Percentiles rank a stretch among this genome's conserved stretches.
These are phyloP conservation scores for Paraphoma chrysanthemicola DNA, from an alignment of 2,329 filamentous ascomycete genomes.

Conservation along the genomic window DNA sequence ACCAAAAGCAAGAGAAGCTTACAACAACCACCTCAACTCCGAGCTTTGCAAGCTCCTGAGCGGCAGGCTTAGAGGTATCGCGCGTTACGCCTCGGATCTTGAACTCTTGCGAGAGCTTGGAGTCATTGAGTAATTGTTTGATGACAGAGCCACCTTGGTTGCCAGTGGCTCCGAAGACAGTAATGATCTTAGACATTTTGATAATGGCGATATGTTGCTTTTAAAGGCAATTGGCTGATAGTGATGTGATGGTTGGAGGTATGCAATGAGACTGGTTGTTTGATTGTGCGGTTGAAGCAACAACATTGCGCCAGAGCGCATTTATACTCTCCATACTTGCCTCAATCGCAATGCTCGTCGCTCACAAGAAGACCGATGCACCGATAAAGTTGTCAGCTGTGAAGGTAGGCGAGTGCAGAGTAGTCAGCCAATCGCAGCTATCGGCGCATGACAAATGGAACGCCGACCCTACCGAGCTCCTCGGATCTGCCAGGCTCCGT, in stretches of 20 bases:
- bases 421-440: neutral
- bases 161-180: conserved; percentile 61
- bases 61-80: conserved; percentile 39
- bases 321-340: neutral
- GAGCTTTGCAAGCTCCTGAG: conserved; percentile 20
- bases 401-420: neutral
- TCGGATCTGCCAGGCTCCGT: too few relatives aligned
- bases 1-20: neutral
- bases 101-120: conserved; percentile 54
- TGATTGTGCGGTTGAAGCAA: too few relatives aligned
- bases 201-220: neutral
- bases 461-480: too few relatives aligned
- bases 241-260: too few relatives aligned
- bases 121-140: conserved; percentile 53
- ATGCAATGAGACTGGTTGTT: too few relatives aligned
- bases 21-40: conserved; percentile 30
- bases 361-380: neutral
- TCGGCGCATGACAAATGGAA: neutral
- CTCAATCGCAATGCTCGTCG: neutral
- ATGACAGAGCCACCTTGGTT: conserved; percentile 60
- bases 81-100: conserved; percentile 60
- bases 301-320: neutral
- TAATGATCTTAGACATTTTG: conserved; percentile 35
- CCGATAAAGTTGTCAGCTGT: neutral
- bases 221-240: neutral